Conservation (phyloP, 257 asterid genomes). For the Echium plantagineum region DNA sequence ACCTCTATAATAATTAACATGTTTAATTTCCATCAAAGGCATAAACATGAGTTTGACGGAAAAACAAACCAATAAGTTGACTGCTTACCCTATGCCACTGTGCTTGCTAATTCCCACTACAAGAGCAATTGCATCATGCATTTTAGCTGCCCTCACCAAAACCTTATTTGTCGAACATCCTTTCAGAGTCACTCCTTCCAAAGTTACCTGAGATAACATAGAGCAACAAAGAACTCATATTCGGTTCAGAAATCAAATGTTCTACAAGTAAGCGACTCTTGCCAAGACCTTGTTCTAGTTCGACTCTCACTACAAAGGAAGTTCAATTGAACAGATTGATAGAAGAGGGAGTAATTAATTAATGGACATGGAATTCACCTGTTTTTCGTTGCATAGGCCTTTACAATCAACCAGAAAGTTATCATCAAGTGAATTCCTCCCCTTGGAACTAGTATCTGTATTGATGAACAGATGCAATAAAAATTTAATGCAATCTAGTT, state of each 20-base stretch:
- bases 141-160: slow-evolving; percentile 67
- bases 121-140: slow-evolving; percentile 47
- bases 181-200: slow-evolving; percentile 38
- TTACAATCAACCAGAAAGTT: slow-evolving; percentile 63
- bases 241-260: too few relatives aligned
- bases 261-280: too few relatives aligned
- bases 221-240: too few relatives aligned
- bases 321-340: too few relatives aligned
- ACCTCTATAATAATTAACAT: slow-evolving; percentile 22
- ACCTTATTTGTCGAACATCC: slow-evolving; percentile 69
- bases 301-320: too few relatives aligned
- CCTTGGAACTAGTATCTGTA: slow-evolving; percentile 47
- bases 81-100: slow-evolving; percentile 37
- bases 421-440: slow-evolving; percentile 34
- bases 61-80: not conserved
- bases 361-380: slow-evolving; percentile 26
- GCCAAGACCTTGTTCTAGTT: too few relatives aligned
- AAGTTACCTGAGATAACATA: slow-evolving; percentile 40
- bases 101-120: slow-evolving; percentile 61
- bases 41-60: not conserved
- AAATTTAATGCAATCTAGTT: slow-evolving; percentile 2
- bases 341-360: too few relatives aligned
- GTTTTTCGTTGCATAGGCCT: slow-evolving; percentile 52
- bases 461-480: not conserved
- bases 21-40: not conserved